These are phyloP conservation scores for Aschersonia sp. DNA, from an alignment of 2,329 filamentous ascomycete species.

Conservation along the genomic window DNA sequence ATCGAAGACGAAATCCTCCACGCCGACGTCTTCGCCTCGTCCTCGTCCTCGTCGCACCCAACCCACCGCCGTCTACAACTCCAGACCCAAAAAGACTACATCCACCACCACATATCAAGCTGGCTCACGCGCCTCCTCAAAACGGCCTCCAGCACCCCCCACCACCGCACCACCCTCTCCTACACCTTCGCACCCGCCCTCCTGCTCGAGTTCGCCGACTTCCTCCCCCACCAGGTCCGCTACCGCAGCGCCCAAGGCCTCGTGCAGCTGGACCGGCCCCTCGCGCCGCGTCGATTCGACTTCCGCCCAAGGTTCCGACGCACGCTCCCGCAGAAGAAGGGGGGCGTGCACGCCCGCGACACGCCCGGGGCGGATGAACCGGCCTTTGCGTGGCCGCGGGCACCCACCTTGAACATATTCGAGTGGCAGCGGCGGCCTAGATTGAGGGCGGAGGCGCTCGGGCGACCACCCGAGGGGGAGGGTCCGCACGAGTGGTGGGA, in stretches of 20 bases:
- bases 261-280: conserved; percentile 12
- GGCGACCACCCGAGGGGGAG: conserved; percentile 9
- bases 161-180: conserved; percentile 10
- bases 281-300: conserved; percentile 8
- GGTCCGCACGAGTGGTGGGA: conserved; percentile 13
- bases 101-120: conserved; percentile 14
- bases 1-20: conserved; percentile 19
- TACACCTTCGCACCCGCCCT: conserved; percentile 14
- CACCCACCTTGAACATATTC: conserved; percentile 9
- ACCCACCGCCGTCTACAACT: conserved; percentile 12
- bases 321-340: conserved; percentile 14
- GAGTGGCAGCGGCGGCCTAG: conserved; percentile 12
- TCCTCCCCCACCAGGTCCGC: conserved; percentile 14
- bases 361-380: conserved; percentile 6
- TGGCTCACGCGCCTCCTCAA: conserved; percentile 15
- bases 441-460: conserved; percentile 7
- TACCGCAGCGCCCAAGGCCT: conserved; percentile 19
- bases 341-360: conserved; percentile 5
- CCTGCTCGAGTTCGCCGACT: conserved; percentile 18
- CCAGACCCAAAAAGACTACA: conserved; percentile 17
- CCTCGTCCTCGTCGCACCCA: not conserved
- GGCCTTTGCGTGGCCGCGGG: conserved; percentile 11
- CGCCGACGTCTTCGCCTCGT: conserved; percentile 7
- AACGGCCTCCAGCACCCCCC: conserved; percentile 7
- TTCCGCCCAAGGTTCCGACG: conserved; percentile 9